Percentiles rank a stretch among this genome's conserved stretches.
Conservation (phyloP, 148 eudicot species). For the Rhododendron ferrugineum region DNA sequence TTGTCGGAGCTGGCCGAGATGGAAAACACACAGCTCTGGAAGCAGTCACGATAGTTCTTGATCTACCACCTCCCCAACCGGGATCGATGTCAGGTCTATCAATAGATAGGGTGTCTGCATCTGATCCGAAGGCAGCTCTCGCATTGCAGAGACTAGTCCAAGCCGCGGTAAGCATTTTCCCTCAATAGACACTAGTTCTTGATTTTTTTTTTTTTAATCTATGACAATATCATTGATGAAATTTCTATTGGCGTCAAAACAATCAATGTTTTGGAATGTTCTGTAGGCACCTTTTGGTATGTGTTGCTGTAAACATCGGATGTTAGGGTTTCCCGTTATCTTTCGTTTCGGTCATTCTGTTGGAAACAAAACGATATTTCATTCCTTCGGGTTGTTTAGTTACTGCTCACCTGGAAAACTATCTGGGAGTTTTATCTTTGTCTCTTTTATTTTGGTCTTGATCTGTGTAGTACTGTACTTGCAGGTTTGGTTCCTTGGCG, state of each 20-base stretch:
- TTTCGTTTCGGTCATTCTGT: neutral
- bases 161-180: constrained; percentile 75
- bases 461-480: constrained; percentile 17
- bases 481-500: constrained; percentile 99
- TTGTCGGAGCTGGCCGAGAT: constrained; percentile 94
- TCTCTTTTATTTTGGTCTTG: neutral
- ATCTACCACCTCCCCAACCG: constrained; percentile 98
- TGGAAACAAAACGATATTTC: neutral
- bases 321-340: neutral
- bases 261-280: neutral
- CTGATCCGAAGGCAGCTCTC: constrained; percentile 98
- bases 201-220: neutral
- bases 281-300: neutral
- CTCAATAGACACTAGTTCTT: neutral
- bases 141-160: constrained; percentile 95
- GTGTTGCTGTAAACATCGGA: neutral
- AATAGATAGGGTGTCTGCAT: constrained; percentile 81
- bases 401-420: neutral
- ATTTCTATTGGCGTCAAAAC: neutral
- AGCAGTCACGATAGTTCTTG: constrained; percentile 98
- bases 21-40: constrained; percentile 98
- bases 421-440: neutral
- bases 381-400: neutral
- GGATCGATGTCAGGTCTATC: constrained; percentile 84
- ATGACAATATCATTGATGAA: neutral